Evolutionary conservation across 495 filamentous ascomycete species (phyloP).

Genomic region (Penicillium paxilli): DNA sequence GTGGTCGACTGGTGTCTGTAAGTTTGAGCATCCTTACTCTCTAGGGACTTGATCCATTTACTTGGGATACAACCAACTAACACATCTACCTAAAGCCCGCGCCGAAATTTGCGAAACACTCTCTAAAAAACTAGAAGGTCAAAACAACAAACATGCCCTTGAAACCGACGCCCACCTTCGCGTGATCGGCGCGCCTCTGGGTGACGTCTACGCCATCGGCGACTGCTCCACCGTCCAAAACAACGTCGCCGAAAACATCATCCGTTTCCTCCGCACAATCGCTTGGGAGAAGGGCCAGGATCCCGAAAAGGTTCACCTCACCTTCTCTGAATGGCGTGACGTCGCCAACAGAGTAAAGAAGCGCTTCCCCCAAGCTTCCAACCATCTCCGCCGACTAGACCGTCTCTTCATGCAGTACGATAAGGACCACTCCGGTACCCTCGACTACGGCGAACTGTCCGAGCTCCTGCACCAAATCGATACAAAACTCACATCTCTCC

Average conservation of each 20-base stretch:
- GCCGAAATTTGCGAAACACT: conserved; percentile 75
- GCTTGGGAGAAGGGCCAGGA: conserved; percentile 92
- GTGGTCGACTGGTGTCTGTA: conserved; percentile 92
- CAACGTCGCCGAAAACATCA: conserved; percentile 84
- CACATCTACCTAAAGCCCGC: conserved; percentile 59
- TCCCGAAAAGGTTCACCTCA: conserved; percentile 77
- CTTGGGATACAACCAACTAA: no score
- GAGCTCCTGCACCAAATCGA: conserved; percentile 90
- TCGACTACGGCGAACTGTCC: conserved; percentile 89
- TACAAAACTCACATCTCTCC: conserved; percentile 80
- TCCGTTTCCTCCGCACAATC: conserved; percentile 82
- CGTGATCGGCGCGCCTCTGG: conserved; percentile 84
- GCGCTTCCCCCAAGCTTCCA: conserved; percentile 89
- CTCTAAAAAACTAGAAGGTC: conserved; percentile 68
- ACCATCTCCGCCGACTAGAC: conserved; percentile 86
- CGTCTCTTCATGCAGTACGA: conserved; percentile 90
- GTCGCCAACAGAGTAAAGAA: conserved; percentile 81
- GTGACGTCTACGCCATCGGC: conserved; percentile 97
- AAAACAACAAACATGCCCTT: conserved; percentile 87
- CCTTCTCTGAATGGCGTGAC: conserved; percentile 82
- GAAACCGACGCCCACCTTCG: conserved; percentile 96
- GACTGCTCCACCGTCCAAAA: conserved; percentile 97
- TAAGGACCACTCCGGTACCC: conserved; percentile 84
- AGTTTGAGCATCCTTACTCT: no score
- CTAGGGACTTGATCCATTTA: no score